Conservation (phyloP, 768 basidiomycete species). For the Trametes elegans region DNA sequence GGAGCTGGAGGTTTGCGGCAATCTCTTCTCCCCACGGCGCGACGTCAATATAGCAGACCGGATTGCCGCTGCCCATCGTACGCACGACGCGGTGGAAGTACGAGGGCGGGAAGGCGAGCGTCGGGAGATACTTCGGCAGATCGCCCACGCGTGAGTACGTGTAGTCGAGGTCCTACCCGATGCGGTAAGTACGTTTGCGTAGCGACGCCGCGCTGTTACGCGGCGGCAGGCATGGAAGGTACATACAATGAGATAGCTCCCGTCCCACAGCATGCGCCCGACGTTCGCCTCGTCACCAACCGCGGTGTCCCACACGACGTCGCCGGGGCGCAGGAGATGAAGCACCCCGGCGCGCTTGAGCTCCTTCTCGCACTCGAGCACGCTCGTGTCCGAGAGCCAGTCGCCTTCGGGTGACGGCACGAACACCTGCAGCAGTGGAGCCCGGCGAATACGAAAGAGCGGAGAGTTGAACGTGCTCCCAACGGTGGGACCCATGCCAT, state of each 20-base stretch:
- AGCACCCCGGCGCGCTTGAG: slow-evolving; percentile 65
- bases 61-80: slow-evolving; percentile 37
- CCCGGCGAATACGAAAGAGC: slow-evolving; percentile 65
- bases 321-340: slow-evolving; percentile 65
- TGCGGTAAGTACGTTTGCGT: not conserved
- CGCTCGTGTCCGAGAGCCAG: slow-evolving; percentile 81
- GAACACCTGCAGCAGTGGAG: slow-evolving; percentile 77
- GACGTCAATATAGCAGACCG: slow-evolving; percentile 72
- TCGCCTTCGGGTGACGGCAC: slow-evolving; percentile 85
- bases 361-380: slow-evolving; percentile 82
- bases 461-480: slow-evolving; percentile 58
- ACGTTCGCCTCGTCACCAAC: slow-evolving; percentile 84
- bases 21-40: slow-evolving; percentile 79
- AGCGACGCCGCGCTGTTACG: not conserved
- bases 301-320: slow-evolving; percentile 86
- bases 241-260: slow-evolving; percentile 81
- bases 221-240: slow-evolving; percentile 3
- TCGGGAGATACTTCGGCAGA: slow-evolving; percentile 75
- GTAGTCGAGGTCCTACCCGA: slow-evolving; percentile 75
- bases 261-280: slow-evolving; percentile 85
- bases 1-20: slow-evolving; percentile 64
- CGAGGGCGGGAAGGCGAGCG: slow-evolving; percentile 80
- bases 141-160: slow-evolving; percentile 75
- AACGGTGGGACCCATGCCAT: not conserved
- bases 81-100: slow-evolving; percentile 88